phyloP scores from a whole-genome alignment of 768 basidiomycete genomes.

The Mycena maculata region DNA sequence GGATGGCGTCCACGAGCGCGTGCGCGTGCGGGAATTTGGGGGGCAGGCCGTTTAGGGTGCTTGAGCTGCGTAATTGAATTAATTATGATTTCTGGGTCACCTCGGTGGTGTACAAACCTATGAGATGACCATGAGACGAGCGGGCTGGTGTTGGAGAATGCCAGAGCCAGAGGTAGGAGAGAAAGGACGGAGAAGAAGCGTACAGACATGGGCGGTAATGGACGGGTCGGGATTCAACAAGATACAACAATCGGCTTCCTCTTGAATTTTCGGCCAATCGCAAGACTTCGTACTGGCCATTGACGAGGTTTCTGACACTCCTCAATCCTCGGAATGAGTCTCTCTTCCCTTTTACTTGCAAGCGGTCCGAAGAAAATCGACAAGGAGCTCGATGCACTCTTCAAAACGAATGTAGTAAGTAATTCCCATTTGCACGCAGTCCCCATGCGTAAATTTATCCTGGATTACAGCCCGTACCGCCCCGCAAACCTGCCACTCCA shows the following conservation, averaged over 20 bases:
- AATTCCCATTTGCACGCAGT: too few relatives aligned
- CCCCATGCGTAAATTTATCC: background rate
- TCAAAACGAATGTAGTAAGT: slow-evolving; percentile 67
- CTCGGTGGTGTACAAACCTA: slow-evolving; percentile 51
- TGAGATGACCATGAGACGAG: slow-evolving; percentile 79
- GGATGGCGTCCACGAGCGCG: slow-evolving; percentile 57
- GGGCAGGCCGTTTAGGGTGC: slow-evolving; percentile 57
- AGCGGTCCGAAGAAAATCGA: slow-evolving; percentile 59
- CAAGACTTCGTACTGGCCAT: too few relatives aligned
- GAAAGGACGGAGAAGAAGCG: slow-evolving; percentile 57
- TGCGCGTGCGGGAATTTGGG: slow-evolving; percentile 42
- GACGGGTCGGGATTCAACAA: slow-evolving; percentile 3
- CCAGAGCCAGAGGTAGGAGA: slow-evolving; percentile 59
- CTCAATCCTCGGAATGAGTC: slow-evolving; percentile 58
- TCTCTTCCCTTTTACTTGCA: slow-evolving; percentile 65
- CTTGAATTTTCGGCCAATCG: background rate
- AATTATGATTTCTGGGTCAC: background rate
- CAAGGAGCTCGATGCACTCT: slow-evolving; percentile 71
- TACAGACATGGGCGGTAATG: slow-evolving; percentile 51
- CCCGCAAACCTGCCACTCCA: slow-evolving; percentile 35
- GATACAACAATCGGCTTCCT: background rate
- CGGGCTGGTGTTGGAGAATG: slow-evolving; percentile 73
- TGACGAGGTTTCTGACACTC: too few relatives aligned
- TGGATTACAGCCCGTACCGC: slow-evolving; percentile 15
- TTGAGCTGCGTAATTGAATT: slow-evolving; percentile 53